Evolutionary conservation across 2,329 filamentous ascomycete species (phyloP).

Genomic region (Didymella exigua): DNA sequence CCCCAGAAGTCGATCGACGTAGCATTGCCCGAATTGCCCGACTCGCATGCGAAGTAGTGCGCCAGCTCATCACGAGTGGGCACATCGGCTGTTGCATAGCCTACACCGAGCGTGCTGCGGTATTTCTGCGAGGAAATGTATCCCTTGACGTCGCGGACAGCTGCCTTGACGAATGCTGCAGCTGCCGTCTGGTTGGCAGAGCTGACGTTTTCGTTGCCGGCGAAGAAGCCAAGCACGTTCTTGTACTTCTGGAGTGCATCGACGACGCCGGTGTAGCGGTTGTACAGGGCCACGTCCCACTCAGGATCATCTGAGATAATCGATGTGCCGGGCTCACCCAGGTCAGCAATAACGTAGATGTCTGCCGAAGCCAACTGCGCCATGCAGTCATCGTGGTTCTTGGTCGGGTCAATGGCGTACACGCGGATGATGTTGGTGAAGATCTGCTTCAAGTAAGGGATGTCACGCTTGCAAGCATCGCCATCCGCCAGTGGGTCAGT

Average conservation of each 20-base stretch:
- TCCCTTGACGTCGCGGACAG: slow-evolving; percentile 90
- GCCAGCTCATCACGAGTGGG: slow-evolving; percentile 80
- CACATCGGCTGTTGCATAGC: slow-evolving; percentile 95
- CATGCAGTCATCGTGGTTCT: slow-evolving; percentile 84
- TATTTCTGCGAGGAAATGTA: slow-evolving; percentile 82
- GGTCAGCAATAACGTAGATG: slow-evolving; percentile 93
- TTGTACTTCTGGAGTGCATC: slow-evolving; percentile 80
- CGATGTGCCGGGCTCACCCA: slow-evolving; percentile 63
- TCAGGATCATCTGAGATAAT: slow-evolving; percentile 79
- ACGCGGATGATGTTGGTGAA: slow-evolving; percentile 92
- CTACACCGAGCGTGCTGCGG: slow-evolving; percentile 77
- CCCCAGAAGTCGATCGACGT: slow-evolving; percentile 93
- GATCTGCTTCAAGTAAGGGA: slow-evolving; percentile 78
- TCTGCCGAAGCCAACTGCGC: slow-evolving; percentile 75
- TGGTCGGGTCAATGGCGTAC: slow-evolving; percentile 82
- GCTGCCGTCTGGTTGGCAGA: slow-evolving; percentile 82
- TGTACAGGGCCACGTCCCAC: slow-evolving; percentile 81
- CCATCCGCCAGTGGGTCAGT: slow-evolving; percentile 81
- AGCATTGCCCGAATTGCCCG: slow-evolving; percentile 46
- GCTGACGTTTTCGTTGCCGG: slow-evolving; percentile 96
- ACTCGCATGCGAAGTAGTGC: slow-evolving; percentile 92
- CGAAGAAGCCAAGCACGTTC: slow-evolving; percentile 97
- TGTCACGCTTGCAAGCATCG: slow-evolving; percentile 76
- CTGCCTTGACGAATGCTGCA: slow-evolving; percentile 94
- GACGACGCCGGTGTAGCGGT: slow-evolving; percentile 81